phyloP scores from a whole-genome alignment of 176 grass and related monocot species.

The Carex littledalei region DNA sequence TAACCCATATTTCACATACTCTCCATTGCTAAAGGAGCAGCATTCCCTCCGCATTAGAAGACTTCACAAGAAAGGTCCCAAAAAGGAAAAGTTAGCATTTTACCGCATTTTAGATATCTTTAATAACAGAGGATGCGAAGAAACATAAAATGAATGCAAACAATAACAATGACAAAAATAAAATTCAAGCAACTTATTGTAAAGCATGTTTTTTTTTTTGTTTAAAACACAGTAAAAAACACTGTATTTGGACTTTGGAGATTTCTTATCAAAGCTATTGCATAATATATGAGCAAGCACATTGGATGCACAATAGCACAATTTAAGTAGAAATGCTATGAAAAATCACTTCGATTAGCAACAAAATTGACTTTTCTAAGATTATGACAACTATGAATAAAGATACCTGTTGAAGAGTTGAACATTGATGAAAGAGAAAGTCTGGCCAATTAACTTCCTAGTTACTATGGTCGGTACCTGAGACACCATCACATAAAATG shows the following conservation, averaged over 20 bases:
- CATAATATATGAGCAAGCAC: no score
- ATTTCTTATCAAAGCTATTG: no score
- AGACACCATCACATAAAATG: conserved; percentile 10
- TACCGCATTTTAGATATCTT: neutral
- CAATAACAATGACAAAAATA: neutral
- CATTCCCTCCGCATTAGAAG: conserved; percentile 76
- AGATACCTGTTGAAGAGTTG: conserved; percentile 91
- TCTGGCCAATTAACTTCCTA: conserved; percentile 65
- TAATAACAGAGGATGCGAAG: conserved; percentile 6
- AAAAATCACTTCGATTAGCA: neutral
- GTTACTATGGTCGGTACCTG: conserved; percentile 67
- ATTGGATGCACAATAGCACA: neutral
- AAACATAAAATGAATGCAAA: neutral
- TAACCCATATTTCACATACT: conserved; percentile 90
- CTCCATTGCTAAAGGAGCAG: conserved; percentile 97
- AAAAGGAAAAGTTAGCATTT: neutral
- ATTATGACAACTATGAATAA: neutral
- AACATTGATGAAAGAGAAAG: conserved; percentile 82
- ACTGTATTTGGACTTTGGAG: no score
- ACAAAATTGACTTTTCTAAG: neutral
- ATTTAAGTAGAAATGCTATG: neutral
- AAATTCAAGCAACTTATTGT: conserved; percentile 5
- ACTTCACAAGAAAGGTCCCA: conserved; percentile 27
- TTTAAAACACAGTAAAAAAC: no score
- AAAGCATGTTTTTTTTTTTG: neutral